Conservation (phyloP, 176 grass and related monocot genomes). For the Avena sativa region DNA sequence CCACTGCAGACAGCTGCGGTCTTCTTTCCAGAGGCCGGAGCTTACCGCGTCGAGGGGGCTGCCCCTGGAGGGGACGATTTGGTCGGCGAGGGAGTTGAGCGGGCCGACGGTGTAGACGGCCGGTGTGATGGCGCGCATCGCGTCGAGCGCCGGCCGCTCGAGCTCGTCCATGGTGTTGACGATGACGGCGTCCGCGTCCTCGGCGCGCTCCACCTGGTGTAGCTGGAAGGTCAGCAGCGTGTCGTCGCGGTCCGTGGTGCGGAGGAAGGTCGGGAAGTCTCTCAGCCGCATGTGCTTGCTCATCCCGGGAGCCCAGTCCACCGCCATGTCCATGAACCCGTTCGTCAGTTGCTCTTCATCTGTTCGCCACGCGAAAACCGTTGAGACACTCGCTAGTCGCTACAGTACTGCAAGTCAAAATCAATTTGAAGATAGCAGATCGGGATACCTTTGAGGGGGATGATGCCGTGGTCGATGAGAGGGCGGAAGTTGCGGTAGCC, state of each 20-base stretch:
- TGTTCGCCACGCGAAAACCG: not conserved
- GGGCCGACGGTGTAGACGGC: constrained; percentile 50
- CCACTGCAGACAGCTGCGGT: not conserved
- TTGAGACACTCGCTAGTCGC: not conserved
- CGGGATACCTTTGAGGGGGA: constrained; percentile 47
- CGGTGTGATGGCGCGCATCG: constrained; percentile 46
- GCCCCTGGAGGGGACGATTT: not conserved
- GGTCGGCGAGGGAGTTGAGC: constrained; percentile 16
- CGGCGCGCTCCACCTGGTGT: constrained; percentile 18
- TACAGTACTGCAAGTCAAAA: not conserved
- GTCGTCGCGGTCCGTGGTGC: constrained; percentile 33
- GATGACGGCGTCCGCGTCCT: constrained; percentile 37
- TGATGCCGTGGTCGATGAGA: constrained; percentile 43
- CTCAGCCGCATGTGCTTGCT: constrained; percentile 50
- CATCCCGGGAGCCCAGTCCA: constrained; percentile 37
- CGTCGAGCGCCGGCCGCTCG: constrained; percentile 37
- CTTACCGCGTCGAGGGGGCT: not conserved
- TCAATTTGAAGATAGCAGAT: not conserved
- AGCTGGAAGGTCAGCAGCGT: constrained; percentile 34
- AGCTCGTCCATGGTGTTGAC: constrained; percentile 57
- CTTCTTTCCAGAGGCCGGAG: constrained; percentile 20
- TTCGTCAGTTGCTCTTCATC: constrained; percentile 45
- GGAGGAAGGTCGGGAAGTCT: constrained; percentile 44
- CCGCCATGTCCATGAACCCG: constrained; percentile 43
- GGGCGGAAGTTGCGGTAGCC: constrained; percentile 49